Percentiles rank a stretch among this genome's conserved stretches.
Conservation (phyloP, 495 filamentous ascomycete species). For the Aspergillus mulundensis region DNA sequence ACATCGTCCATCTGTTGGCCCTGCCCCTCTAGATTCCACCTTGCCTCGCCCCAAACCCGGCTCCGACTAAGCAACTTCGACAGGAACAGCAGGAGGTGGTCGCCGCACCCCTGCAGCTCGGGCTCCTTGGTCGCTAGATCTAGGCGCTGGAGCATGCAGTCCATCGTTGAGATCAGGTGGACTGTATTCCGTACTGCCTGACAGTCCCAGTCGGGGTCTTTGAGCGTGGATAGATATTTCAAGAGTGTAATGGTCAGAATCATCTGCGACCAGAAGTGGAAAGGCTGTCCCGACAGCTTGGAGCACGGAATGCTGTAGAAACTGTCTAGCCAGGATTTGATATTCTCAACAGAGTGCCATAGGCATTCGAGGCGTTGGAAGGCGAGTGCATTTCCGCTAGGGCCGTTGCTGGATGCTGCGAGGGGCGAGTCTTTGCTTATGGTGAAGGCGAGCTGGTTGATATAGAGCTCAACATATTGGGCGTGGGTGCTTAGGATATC, state of each 20-base stretch:
- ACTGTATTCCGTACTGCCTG: slow-evolving; percentile 31
- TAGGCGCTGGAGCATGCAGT: slow-evolving; percentile 24
- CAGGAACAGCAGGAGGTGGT: slow-evolving; percentile 26
- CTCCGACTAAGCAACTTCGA: slow-evolving; percentile 24
- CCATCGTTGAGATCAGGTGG: slow-evolving; percentile 26
- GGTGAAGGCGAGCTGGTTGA: slow-evolving; percentile 28
- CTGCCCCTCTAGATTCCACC: slow-evolving; percentile 9
- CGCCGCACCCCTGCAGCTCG: slow-evolving; percentile 19
- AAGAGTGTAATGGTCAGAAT: slow-evolving; percentile 31
- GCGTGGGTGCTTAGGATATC: slow-evolving; percentile 28
- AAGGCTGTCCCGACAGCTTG: slow-evolving; percentile 24
- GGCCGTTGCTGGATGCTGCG: background rate
- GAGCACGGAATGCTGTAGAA: slow-evolving; percentile 28
- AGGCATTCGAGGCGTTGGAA: slow-evolving; percentile 33
- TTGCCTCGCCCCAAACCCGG: slow-evolving; percentile 20
- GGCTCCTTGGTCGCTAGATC: slow-evolving; percentile 24
- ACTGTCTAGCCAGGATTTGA: slow-evolving; percentile 32
- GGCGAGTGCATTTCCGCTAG: slow-evolving; percentile 7
- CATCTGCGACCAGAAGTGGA: slow-evolving; percentile 37
- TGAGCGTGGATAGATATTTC: slow-evolving; percentile 35
- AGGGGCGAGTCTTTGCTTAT: slow-evolving; percentile 17
- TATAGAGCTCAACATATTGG: slow-evolving; percentile 37
- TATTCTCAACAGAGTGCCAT: slow-evolving; percentile 31
- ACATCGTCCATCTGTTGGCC: background rate
- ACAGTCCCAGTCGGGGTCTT: slow-evolving; percentile 39